These are phyloP conservation scores for Globisporangium spiculum DNA, from an alignment of 352 stramenopile genomes.

Conservation along the genomic window DNA sequence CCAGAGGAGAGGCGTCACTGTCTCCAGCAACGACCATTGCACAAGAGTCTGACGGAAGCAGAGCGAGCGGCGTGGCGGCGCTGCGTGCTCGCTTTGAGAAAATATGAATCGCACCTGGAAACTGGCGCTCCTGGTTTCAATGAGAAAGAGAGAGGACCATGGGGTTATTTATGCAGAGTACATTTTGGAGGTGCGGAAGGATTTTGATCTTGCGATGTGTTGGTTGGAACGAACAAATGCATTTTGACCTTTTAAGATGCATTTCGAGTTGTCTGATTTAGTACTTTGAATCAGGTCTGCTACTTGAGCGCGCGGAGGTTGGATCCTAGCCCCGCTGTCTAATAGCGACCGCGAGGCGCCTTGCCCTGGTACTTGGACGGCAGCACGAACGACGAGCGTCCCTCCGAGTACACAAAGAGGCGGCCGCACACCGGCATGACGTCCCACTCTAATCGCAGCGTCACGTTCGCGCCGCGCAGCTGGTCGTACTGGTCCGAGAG, in stretches of 20 bases:
- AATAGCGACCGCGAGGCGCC: constrained; percentile 21
- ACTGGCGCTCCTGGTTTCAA: constrained; percentile 17
- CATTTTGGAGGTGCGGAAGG: constrained; percentile 4
- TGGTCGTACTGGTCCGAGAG: constrained; percentile 76
- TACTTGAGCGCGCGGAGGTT: background rate
- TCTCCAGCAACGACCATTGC: background rate
- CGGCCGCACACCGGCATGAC: constrained; percentile 83
- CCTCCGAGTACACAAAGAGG: constrained; percentile 65
- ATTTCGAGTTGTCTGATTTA: background rate
- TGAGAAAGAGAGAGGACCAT: background rate
- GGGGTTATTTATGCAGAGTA: constrained; percentile 10
- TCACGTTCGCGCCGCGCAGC: constrained; percentile 74
- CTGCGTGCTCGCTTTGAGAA: constrained; percentile 76
- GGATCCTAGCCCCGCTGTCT: background rate
- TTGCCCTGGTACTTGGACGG: constrained; percentile 73
- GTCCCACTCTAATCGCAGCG: constrained; percentile 81
- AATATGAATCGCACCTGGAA: constrained; percentile 21
- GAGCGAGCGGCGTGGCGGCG: constrained; percentile 52
- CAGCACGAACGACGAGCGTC: constrained; percentile 52
- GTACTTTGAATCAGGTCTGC: background rate
- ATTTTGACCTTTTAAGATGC: background rate
- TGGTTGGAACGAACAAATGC: background rate
- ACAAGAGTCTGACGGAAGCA: constrained; percentile 17
- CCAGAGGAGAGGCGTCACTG: constrained; percentile 9
- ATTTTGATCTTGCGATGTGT: background rate